phyloP scores from a whole-genome alignment of 1,284 basidiomycete genomes.

The Phellopilus nigrolimitatus region DNA sequence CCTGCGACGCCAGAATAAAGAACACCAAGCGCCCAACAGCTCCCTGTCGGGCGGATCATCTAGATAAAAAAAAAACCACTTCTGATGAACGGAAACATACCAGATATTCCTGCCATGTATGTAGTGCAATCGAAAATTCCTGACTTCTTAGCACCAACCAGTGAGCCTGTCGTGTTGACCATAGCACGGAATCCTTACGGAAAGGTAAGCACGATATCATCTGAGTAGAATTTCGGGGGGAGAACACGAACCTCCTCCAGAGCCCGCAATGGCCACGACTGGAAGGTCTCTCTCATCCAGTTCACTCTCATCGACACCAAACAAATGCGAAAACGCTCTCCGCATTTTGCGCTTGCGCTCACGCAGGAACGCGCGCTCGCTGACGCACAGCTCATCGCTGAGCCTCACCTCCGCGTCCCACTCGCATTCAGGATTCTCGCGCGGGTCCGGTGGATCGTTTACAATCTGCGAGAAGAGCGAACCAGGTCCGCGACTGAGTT shows the following conservation, averaged over 20 bases:
- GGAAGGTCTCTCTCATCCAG: slow-evolving; percentile 38
- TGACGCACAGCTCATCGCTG: slow-evolving; percentile 33
- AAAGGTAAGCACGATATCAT: neutral
- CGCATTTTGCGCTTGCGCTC: slow-evolving; percentile 32
- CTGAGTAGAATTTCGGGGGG: neutral
- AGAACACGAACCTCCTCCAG: slow-evolving; percentile 33
- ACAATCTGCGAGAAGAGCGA: slow-evolving; percentile 35
- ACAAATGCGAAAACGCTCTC: slow-evolving; percentile 31
- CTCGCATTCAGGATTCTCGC: slow-evolving; percentile 35
- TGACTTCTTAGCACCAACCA: slow-evolving; percentile 30
- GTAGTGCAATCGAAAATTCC: slow-evolving; percentile 35
- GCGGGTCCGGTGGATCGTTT: slow-evolving; percentile 27
- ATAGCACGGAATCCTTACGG: slow-evolving; percentile 35
- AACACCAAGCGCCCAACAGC: slow-evolving; percentile 36
- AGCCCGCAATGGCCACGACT: slow-evolving; percentile 37
- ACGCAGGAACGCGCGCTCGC: slow-evolving; percentile 34
- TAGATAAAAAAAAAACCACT: neutral
- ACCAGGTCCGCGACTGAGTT: slow-evolving; percentile 33
- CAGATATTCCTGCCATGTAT: slow-evolving; percentile 38
- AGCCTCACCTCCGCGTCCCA: slow-evolving; percentile 39
- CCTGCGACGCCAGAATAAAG: slow-evolving; percentile 38
- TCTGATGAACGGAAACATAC: slow-evolving; percentile 22
- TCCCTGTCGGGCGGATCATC: slow-evolving; percentile 22
- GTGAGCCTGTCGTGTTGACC: slow-evolving; percentile 37
- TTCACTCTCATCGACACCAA: slow-evolving; percentile 32